A percentile compares a stretch with the other conserved stretches of the same genome.
Conservation (phyloP, 2,329 filamentous ascomycete genomes). For the Penicillium concentricum region DNA sequence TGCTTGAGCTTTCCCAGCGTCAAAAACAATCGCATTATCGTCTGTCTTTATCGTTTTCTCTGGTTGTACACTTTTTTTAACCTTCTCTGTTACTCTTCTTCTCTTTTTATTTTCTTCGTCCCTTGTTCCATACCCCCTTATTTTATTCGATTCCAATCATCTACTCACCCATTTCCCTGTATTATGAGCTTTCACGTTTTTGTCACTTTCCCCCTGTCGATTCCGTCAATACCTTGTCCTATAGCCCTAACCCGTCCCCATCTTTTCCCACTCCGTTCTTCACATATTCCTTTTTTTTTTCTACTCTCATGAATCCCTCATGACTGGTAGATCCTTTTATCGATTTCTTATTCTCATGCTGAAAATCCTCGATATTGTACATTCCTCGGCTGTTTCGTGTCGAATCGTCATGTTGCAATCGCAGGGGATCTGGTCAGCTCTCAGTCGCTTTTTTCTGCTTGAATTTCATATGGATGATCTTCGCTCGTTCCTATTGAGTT, state of each 20-base stretch:
- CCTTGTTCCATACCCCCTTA: conserved; percentile 9
- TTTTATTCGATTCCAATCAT: conserved; percentile 3
- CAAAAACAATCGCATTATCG: conserved; percentile 20
- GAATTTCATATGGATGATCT: neutral
- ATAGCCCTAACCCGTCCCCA: conserved; percentile 5
- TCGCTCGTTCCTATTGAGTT: neutral
- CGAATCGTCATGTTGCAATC: neutral
- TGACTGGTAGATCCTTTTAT: conserved; percentile 20
- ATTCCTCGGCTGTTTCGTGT: conserved; percentile 14
- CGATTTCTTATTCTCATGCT: neutral
- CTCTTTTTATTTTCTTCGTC: conserved; percentile 9
- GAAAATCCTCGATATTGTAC: conserved; percentile 18
- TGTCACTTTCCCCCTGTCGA: conserved; percentile 11
- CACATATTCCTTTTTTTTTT: conserved; percentile 11
- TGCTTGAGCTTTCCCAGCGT: conserved; percentile 2
- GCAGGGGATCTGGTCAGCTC: neutral
- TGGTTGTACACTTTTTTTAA: conserved; percentile 19
- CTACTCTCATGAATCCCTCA: conserved; percentile 15
- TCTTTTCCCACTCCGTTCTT: neutral
- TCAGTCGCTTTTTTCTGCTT: neutral
- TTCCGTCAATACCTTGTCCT: conserved; percentile 23
- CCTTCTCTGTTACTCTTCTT: conserved; percentile 12
- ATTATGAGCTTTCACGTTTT: conserved; percentile 22
- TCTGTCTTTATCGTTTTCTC: conserved; percentile 12
- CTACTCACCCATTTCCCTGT: conserved; percentile 16